A percentile compares a stretch with the other conserved stretches of the same genome.
phyloP scores from a whole-genome alignment of 768 basidiomycete genomes.

The Termitomyces heimii region DNA sequence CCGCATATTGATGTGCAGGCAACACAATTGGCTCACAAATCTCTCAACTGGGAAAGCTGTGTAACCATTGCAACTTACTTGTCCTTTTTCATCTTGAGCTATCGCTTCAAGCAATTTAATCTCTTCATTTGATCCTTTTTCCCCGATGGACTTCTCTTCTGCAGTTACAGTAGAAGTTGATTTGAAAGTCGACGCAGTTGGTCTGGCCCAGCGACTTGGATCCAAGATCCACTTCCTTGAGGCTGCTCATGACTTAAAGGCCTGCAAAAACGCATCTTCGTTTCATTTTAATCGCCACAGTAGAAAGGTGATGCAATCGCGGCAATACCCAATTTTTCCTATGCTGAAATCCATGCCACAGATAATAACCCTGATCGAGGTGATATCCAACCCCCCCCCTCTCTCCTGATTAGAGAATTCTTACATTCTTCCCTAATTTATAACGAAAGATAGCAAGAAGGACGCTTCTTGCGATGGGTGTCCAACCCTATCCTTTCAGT shows the following conservation, averaged over 20 bases:
- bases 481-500: slow-evolving; percentile 40
- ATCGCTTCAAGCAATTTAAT: slow-evolving; percentile 11
- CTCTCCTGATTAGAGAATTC: slow-evolving; percentile 5
- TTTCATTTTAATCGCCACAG: slow-evolving; percentile 22
- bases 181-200: slow-evolving; percentile 20
- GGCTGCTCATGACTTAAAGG: slow-evolving; percentile 22
- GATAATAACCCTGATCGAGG: slow-evolving; percentile 49
- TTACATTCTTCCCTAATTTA: slow-evolving; percentile 1
- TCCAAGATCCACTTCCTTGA: slow-evolving; percentile 25
- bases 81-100: slow-evolving; percentile 6
- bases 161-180: slow-evolving; percentile 9
- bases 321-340: background rate
- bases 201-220: slow-evolving; percentile 22
- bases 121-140: slow-evolving; percentile 2
- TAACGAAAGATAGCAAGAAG: slow-evolving; percentile 36
- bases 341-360: slow-evolving; percentile 17
- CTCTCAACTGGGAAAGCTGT: slow-evolving; percentile 13
- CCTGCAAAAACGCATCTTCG: slow-evolving; percentile 15
- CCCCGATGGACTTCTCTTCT: slow-evolving; percentile 6
- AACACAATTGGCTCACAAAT: slow-evolving; percentile 9
- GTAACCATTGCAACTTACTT: slow-evolving; percentile 6
- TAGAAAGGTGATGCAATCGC: slow-evolving; percentile 24
- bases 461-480: slow-evolving; percentile 36
- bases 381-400: slow-evolving; percentile 20
- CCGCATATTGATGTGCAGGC: slow-evolving; percentile 16